These are phyloP conservation scores for Aspergillus carlsbadensis DNA, from an alignment of 495 filamentous ascomycete species.

Conservation along the genomic window DNA sequence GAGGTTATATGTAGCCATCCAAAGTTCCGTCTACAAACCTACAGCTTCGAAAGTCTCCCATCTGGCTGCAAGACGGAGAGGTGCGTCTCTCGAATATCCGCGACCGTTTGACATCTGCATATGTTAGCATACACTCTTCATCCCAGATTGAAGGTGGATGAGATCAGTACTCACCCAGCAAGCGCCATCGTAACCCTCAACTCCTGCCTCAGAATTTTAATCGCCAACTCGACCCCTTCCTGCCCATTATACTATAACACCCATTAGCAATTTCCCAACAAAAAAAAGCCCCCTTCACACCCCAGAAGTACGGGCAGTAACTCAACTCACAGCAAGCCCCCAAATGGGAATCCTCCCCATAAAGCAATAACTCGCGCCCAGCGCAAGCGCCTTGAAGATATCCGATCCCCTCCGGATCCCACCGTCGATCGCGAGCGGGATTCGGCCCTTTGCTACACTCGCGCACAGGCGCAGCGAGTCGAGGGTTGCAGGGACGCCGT, in stretches of 20 bases:
- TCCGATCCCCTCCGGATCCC: constrained; percentile 85
- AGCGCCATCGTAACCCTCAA: constrained; percentile 39
- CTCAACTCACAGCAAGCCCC: constrained; percentile 46
- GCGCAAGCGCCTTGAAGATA: constrained; percentile 89
- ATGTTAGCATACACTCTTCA: neutral
- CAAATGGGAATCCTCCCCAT: constrained; percentile 82
- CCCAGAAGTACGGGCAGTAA: too few species aligned
- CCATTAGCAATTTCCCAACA: constrained; percentile 9
- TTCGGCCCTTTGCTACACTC: constrained; percentile 72
- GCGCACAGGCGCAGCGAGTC: constrained; percentile 88
- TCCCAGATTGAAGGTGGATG: too few species aligned
- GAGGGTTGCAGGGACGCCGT: constrained; percentile 68
- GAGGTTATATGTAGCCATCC: neutral
- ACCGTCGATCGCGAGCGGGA: constrained; percentile 85
- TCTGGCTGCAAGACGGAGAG: constrained; percentile 27
- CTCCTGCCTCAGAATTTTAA: constrained; percentile 39
- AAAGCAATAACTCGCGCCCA: constrained; percentile 81
- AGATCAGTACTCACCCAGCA: constrained; percentile 26
- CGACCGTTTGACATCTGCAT: constrained; percentile 24
- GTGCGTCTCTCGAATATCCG: constrained; percentile 33
- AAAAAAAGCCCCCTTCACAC: too few species aligned
- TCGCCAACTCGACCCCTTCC: constrained; percentile 36
- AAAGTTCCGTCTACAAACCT: neutral
- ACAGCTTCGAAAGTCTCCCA: constrained; percentile 27
- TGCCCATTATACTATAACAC: constrained; percentile 39